Base-by-base conservation (phyloP, 768 basidiomycete genomes). In the Pleurotus tuber-regium region DNA sequence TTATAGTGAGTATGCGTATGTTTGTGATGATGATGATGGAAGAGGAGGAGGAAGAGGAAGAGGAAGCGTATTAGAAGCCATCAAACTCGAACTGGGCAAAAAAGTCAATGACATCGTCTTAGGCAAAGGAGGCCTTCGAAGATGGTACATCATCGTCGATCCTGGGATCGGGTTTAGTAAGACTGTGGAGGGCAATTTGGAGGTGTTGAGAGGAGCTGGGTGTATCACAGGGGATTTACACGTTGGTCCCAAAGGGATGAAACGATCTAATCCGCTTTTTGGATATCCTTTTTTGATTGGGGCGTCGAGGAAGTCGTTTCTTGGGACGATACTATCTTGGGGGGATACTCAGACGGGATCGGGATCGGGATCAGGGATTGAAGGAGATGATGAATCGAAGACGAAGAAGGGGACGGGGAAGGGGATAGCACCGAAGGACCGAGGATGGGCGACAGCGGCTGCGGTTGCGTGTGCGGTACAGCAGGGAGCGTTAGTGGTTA, bases 81-180 rank as follows among this genome's bases (percentile, higher is more conserved):
- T 98, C 0, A 73, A 79, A 6, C 59, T 67, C 0, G 95, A 98
- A 63, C 76, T 95, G 1, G 89, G 87, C 0, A 68, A 66, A 33
- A 86, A 85, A 58, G 79, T 93, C 1, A 75, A 84, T 8, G 59
- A 64, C 7, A 80, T 88, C 21, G 77, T 97, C 19, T 75, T 70
- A 24, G 87, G 86, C 0, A 73, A 66, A 43, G 84, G 84, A 1
- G 91, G 93, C 0, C 68, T 98, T 8, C 75, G 90, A 51, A 70
- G 89, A 44, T 98, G 96, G 96, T 77, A 90, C 53, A 82, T 98
- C 55, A 77, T 98, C 47, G 78, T 87, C 21, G 97, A 98, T 69
- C 92, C 96, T 2, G 96, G 96, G 0, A 71, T 98, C 47, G 96
- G 97, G 28, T 99, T 98, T 66, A 96, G 94, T 67, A 98, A 98